Evolutionary conservation across 129 eudicot genomes (phyloP).

Genomic region (Scalesia atractyloides): DNA sequence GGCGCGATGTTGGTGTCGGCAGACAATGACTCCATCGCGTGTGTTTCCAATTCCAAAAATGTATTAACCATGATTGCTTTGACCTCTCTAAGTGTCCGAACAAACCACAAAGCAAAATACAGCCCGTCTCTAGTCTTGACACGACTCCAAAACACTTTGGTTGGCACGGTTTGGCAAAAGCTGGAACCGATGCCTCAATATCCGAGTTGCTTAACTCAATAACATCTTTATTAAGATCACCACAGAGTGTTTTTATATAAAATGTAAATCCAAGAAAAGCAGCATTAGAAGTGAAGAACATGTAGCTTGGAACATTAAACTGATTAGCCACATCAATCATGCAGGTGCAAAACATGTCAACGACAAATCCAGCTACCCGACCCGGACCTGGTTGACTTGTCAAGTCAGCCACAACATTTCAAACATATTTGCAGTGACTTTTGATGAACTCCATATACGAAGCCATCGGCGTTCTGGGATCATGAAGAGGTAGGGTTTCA

Average conservation of each 20-base stretch:
- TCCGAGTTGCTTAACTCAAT: constrained; percentile 6
- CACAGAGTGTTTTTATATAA: constrained; percentile 5
- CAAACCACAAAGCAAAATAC: not conserved
- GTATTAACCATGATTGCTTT: constrained; percentile 35
- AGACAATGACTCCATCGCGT: constrained; percentile 20
- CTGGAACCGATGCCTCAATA: not conserved
- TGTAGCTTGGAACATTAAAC: constrained; percentile 29
- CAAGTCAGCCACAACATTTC: constrained; percentile 26
- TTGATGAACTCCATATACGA: constrained; percentile 14
- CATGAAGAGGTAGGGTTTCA: not conserved
- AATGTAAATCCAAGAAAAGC: constrained; percentile 17
- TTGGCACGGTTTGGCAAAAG: constrained; percentile 2
- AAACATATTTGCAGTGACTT: constrained; percentile 27
- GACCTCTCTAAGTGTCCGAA: not conserved
- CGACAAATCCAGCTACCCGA: constrained; percentile 23
- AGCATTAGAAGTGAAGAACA: constrained; percentile 25
- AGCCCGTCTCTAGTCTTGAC: constrained; percentile 1
- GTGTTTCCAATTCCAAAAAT: constrained; percentile 23
- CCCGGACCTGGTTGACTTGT: constrained; percentile 2
- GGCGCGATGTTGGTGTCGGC: constrained; percentile 7
- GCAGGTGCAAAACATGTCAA: constrained; percentile 30
- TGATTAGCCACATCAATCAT: constrained; percentile 34
- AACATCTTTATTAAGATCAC: not conserved
- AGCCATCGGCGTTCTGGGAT: not conserved
- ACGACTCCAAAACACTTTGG: constrained; percentile 6